Percentiles rank a stretch among this genome's conserved stretches.
These are phyloP conservation scores for Panicum hallii DNA, from an alignment of 202 grass and related monocot species.

Conservation along the genomic window DNA sequence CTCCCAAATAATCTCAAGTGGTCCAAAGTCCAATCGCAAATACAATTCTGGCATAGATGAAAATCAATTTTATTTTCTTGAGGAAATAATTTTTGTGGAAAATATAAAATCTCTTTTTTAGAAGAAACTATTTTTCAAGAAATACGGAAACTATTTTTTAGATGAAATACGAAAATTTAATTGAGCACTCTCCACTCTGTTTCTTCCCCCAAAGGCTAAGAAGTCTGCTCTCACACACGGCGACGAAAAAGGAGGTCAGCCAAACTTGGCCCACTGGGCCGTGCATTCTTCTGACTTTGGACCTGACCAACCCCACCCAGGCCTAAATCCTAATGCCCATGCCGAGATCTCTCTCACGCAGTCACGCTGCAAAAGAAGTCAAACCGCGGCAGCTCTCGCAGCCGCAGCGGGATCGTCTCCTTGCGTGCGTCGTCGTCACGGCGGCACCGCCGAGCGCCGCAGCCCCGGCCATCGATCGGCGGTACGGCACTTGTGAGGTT, in stretches of 20 bases:
- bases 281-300: not conserved
- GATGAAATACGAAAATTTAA: not conserved
- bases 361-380: not conserved
- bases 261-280: constrained; percentile 32
- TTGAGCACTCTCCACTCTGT: not conserved
- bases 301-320: not conserved
- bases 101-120: not conserved
- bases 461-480: too few relatives aligned
- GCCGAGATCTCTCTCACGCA: too few relatives aligned
- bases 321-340: too few relatives aligned
- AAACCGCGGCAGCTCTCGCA: not conserved
- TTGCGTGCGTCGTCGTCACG: not conserved
- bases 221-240: too few relatives aligned
- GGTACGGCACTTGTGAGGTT: too few relatives aligned
- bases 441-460: not conserved
- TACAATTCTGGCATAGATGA: not conserved
- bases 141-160: not conserved
- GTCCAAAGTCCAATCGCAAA: constrained; percentile 22
- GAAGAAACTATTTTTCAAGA: not conserved
- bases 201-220: not conserved
- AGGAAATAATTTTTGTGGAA: not conserved
- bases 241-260: not conserved
- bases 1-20: constrained; percentile 13
- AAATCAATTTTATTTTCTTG: not conserved
- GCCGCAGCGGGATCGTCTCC: too few relatives aligned